Evolutionary conservation across 164 flowering plant species (phyloP).

Genomic region (Berberis vulgaris): DNA sequence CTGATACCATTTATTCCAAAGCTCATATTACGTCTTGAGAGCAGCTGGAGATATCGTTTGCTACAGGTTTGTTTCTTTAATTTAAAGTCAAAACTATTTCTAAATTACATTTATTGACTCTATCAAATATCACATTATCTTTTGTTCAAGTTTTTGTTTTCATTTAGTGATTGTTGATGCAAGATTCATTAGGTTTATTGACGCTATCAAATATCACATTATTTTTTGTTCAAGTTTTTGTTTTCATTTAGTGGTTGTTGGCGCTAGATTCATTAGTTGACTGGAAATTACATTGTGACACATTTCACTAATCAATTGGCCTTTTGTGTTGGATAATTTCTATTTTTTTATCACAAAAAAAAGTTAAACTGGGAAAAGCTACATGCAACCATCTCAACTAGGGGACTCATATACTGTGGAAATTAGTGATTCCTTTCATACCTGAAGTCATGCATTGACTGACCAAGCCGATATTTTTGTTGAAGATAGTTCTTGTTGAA

Average conservation of each 20-base stretch:
- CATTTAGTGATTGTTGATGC: neutral
- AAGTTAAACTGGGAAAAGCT: too few relatives aligned
- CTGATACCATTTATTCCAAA: conserved; percentile 61
- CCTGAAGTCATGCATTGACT: too few relatives aligned
- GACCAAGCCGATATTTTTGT: too few relatives aligned
- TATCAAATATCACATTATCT: neutral
- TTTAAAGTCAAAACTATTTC: neutral
- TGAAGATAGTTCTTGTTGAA: too few relatives aligned
- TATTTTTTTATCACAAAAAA: too few relatives aligned
- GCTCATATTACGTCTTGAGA: conserved; percentile 28
- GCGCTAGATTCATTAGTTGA: neutral
- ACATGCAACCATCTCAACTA: too few relatives aligned
- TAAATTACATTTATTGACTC: too few relatives aligned
- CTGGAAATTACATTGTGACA: neutral
- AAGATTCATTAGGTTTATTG: neutral
- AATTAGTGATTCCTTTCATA: too few relatives aligned
- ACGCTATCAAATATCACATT: neutral
- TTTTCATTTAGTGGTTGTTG: neutral
- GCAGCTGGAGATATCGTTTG: conserved; percentile 45
- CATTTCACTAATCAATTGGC: neutral
- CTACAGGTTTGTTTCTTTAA: conserved; percentile 46
- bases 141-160: neutral
- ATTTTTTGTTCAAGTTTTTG: neutral
- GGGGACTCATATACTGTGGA: too few relatives aligned
- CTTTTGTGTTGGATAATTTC: too few relatives aligned